phyloP scores from a whole-genome alignment of 1,284 basidiomycete species.

The Grifola frondosa region DNA sequence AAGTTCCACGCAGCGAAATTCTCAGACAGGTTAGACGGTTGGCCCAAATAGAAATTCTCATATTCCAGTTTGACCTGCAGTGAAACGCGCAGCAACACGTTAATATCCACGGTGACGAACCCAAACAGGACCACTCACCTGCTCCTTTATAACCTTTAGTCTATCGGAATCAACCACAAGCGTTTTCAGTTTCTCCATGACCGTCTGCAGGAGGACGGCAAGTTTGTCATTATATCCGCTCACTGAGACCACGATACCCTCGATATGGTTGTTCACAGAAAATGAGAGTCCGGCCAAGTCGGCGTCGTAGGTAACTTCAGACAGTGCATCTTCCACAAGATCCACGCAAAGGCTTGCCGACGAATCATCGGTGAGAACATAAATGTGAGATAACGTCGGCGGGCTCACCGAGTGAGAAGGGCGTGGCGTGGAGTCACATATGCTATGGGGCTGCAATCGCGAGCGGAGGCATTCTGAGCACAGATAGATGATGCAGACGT shows the following conservation, averaged over 20 bases:
- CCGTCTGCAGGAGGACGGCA: conserved; percentile 44
- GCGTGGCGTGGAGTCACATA: conserved; percentile 29
- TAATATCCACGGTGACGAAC: background rate
- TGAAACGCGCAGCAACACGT: background rate
- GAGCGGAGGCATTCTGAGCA: too few relatives aligned
- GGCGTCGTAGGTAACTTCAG: conserved; percentile 56
- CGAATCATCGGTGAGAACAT: conserved; percentile 43
- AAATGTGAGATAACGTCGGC: conserved; percentile 13
- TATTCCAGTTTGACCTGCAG: conserved; percentile 24
- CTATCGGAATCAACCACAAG: conserved; percentile 21
- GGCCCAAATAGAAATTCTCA: conserved; percentile 30
- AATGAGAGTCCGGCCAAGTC: conserved; percentile 64
- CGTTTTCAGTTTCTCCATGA: conserved; percentile 22
- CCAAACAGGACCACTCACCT: conserved; percentile 17
- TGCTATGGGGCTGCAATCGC: conserved; percentile 22
- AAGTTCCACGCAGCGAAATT: conserved; percentile 21
- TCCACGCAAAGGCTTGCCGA: conserved; percentile 28
- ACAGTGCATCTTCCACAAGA: conserved; percentile 32
- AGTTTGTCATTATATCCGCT: conserved; percentile 73
- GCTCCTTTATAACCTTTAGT: conserved; percentile 28
- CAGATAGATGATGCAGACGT: background rate
- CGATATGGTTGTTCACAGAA: conserved; percentile 43
- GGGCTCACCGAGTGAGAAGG: conserved; percentile 24
- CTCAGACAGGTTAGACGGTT: conserved; percentile 28
- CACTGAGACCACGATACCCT: conserved; percentile 46